Percentiles rank a stretch among this genome's conserved stretches.
Evolutionary conservation across 345 rosid species (phyloP).

Genomic region (Cardamine chenopodiifolia): DNA sequence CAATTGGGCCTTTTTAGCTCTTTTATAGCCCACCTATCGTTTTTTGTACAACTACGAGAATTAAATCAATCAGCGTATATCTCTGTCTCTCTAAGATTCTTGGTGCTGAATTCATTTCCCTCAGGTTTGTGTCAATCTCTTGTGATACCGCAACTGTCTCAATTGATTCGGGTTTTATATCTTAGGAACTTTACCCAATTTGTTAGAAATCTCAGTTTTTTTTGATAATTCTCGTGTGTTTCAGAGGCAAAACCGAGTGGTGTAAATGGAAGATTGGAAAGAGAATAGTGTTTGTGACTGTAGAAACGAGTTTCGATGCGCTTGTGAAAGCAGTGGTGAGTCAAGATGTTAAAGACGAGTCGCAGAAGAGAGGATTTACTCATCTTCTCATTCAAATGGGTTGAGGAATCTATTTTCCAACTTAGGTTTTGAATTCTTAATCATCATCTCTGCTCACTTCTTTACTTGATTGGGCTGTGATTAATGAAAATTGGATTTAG

Average conservation of each 20-base stretch:
- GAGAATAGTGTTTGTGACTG: conserved; percentile 76
- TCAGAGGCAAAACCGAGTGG: neutral
- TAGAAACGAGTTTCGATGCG: conserved; percentile 85
- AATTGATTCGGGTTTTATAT: neutral
- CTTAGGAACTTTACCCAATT: neutral
- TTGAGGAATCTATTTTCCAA: conserved; percentile 67
- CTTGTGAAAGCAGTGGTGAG: conserved; percentile 67
- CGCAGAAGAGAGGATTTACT: conserved; percentile 67
- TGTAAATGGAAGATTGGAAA: conserved; percentile 46
- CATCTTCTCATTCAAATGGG: conserved; percentile 90
- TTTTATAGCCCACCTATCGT: neutral
- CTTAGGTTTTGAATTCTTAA: conserved; percentile 49
- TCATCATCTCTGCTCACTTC: neutral
- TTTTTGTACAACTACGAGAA: neutral
- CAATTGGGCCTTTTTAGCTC: neutral
- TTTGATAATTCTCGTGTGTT: neutral
- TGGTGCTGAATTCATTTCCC: neutral
- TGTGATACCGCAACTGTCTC: neutral
- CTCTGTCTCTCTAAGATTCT: too few relatives aligned
- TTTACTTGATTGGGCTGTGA: neutral
- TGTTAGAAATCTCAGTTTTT: neutral
- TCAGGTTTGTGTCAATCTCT: conserved; percentile 2
- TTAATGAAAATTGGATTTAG: neutral
- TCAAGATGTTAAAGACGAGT: conserved; percentile 57
- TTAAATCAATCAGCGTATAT: too few relatives aligned